These are phyloP conservation scores for Xylaria polymorpha DNA, from an alignment of 2,329 filamentous ascomycete species.

Conservation along the genomic window DNA sequence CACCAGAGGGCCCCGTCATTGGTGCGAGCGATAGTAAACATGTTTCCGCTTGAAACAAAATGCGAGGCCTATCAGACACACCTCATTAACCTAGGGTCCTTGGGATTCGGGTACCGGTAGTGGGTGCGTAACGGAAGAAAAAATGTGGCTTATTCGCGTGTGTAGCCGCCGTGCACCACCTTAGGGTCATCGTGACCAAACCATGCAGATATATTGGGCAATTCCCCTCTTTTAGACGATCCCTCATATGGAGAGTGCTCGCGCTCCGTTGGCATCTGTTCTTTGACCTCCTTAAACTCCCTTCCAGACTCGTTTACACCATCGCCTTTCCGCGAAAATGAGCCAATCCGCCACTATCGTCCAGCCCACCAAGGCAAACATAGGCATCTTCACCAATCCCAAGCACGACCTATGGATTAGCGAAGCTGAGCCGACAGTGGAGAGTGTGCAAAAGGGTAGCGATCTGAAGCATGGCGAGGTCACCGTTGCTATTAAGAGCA, in stretches of 20 bases:
- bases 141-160: conserved; percentile 20
- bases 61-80: conserved; percentile 11
- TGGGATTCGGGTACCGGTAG: conserved; percentile 3
- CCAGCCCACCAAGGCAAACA: conserved; percentile 80
- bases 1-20: conserved; percentile 18
- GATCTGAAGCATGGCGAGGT: conserved; percentile 84
- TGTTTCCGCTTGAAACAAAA: conserved; percentile 23
- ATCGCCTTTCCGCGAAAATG: conserved; percentile 40
- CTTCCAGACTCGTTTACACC: conserved; percentile 23
- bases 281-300: conserved; percentile 19
- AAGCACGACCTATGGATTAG: conserved; percentile 91
- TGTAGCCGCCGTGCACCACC: conserved; percentile 25
- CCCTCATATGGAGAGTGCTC: conserved; percentile 36
- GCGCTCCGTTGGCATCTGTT: conserved; percentile 21
- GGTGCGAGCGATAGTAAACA: conserved; percentile 28
- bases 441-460: conserved; percentile 76
- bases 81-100: conserved; percentile 24
- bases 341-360: conserved; percentile 51
- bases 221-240: conserved; percentile 44
- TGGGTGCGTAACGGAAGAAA: conserved; percentile 22
- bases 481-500: conserved; percentile 89
- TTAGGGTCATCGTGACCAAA: conserved; percentile 39
- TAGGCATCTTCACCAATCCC: conserved; percentile 96
- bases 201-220: conserved; percentile 37
- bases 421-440: conserved; percentile 78